Evolutionary conservation across 805 yeast species (phyloP), one percentile per base, ranked within the genome.

Genomic region (Cyberlindnera misumaiensis): DNA sequence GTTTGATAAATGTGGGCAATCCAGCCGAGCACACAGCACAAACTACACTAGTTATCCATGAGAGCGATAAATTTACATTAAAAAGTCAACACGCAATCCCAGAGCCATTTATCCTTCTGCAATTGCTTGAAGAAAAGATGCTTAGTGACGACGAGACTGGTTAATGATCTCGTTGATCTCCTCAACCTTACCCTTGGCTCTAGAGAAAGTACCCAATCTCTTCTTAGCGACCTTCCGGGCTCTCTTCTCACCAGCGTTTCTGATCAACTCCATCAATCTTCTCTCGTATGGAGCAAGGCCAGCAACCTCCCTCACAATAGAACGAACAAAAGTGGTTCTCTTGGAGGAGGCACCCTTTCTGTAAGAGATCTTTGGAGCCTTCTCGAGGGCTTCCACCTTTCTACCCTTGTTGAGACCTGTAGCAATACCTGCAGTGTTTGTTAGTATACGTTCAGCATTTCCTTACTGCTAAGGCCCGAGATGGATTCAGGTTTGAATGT

Each of bases 191-290:
- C 87, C 93, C 85, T 87, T 86, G 64, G 97, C 97, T 81, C 99
- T 94, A 79, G 80, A 82, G 83, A 90, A 95, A 63, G 98, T 87
- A 77, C 99, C 99, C 68, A 93, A 86, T 86, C 93, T 90, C 95
- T 86, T 93, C 93, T 93, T 93, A 58, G 97, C 97, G 68, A 93
- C 88, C 88, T 93, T 93, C 87, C 93, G 86, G 60, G 99, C 98
- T 80, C 97, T 93, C 95, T 93, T 93, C 78, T 93, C 99, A 82
- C 96, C 96, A 70, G 96, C 89, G 79, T 94, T 93, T 83, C 98
- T 93, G 83, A 93, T 80, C 76, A 93, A 81, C 78, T 93, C 99
- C 65, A 94, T 84, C 70, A 93, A 82, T 78, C 99, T 89, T 81
- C 96, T 89, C 80, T 93, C 99, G 74, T 93, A 93, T 75, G 99